Percentiles rank a stretch among this genome's conserved stretches.
These are phyloP conservation scores for Taxillus chinensis DNA, from an alignment of 164 flowering plant species.

Conservation along the genomic window DNA sequence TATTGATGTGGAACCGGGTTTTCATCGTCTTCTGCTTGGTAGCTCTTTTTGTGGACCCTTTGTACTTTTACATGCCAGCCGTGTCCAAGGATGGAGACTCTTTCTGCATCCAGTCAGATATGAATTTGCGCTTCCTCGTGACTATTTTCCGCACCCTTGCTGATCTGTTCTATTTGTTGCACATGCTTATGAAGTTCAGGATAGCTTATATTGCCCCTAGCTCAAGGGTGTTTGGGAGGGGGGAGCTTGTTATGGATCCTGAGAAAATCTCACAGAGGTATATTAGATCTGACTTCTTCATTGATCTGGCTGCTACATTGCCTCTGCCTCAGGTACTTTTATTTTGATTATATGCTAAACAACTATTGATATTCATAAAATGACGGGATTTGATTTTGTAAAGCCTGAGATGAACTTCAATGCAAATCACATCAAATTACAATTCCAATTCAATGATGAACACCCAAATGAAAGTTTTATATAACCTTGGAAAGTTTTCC, in stretches of 20 bases:
- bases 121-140: slow-evolving; percentile 47
- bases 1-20: slow-evolving; percentile 63
- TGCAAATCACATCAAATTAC: too few species aligned
- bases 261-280: slow-evolving; percentile 62
- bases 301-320: slow-evolving; percentile 63
- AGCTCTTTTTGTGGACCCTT: slow-evolving; percentile 80
- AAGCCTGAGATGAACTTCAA: too few species aligned
- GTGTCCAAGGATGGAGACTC: slow-evolving; percentile 21
- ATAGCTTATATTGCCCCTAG: slow-evolving; percentile 75
- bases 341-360: not conserved
- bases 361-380: too few species aligned
- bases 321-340: slow-evolving; percentile 83
- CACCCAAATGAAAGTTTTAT: too few species aligned
- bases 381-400: too few species aligned
- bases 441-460: too few species aligned
- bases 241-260: slow-evolving; percentile 83
- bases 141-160: slow-evolving; percentile 61
- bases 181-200: slow-evolving; percentile 60
- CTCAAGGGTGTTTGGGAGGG: slow-evolving; percentile 77
- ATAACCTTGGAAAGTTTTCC: too few species aligned
- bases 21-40: slow-evolving; percentile 71
- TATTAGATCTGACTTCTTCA: slow-evolving; percentile 58
- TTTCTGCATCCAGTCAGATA: slow-evolving; percentile 51
- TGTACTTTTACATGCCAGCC: slow-evolving; percentile 70
- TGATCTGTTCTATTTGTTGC: slow-evolving; percentile 62